A percentile compares a stretch with the other conserved stretches of the same genome.
Conservation (phyloP, 78 protist species). For the Cavenderia fasciculata region DNA sequence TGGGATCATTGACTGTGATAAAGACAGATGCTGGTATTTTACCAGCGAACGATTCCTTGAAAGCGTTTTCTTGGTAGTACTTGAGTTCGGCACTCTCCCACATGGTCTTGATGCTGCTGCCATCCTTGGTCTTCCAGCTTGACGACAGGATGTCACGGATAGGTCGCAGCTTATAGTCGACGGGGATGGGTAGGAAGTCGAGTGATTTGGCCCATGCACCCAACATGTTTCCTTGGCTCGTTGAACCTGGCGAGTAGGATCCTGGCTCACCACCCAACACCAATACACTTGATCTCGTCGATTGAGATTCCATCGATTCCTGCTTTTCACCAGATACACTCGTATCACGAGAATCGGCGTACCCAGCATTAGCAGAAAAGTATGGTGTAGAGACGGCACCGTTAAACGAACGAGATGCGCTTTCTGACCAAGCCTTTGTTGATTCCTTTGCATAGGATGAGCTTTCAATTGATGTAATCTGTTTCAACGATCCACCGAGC, state of each 20-base stretch:
- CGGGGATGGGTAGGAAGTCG: conserved; percentile 29
- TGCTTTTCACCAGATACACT: no score
- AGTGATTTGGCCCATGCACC: conserved; percentile 13
- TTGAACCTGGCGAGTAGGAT: not conserved
- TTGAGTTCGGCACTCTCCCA: not conserved
- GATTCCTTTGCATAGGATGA: not conserved
- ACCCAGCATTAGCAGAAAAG: not conserved
- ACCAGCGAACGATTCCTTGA: no score
- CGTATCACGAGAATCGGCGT: not conserved
- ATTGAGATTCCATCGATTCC: not conserved
- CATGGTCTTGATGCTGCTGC: not conserved
- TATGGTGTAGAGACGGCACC: not conserved
- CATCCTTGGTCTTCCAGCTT: not conserved
- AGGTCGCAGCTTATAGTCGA: not conserved
- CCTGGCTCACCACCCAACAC: not conserved
- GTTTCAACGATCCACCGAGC: not conserved
- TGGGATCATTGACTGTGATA: no score
- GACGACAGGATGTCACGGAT: not conserved
- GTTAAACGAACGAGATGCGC: not conserved
- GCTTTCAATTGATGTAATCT: not conserved
- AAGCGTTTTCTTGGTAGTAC: not conserved
- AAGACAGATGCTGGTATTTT: no score
- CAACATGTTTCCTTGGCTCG: not conserved
- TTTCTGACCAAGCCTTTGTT: not conserved
- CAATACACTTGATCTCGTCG: not conserved